Percentiles rank a stretch among this genome's conserved stretches.
Evolutionary conservation across 2,329 filamentous ascomycete genomes (phyloP).

Genomic region (Sporothrix variecibatus): DNA sequence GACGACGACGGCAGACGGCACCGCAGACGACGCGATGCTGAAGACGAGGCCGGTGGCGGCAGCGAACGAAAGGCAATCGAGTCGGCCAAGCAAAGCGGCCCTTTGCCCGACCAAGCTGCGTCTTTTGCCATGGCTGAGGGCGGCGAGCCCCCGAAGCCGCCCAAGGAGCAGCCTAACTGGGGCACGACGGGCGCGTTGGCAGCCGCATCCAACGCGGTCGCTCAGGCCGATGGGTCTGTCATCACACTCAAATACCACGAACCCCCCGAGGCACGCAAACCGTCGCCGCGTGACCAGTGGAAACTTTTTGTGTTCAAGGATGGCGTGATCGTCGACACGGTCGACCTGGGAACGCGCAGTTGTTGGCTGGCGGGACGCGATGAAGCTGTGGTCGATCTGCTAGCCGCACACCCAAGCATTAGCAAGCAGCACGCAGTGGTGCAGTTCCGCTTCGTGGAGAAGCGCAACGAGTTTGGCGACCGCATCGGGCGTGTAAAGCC

Average conservation of each 20-base stretch:
- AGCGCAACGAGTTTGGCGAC: slow-evolving; percentile 84
- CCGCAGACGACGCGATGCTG: background rate
- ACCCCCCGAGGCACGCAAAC: slow-evolving; percentile 87
- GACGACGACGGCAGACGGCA: background rate
- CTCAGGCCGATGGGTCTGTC: slow-evolving; percentile 70
- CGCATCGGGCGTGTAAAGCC: slow-evolving; percentile 76
- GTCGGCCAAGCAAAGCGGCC: slow-evolving; percentile 45
- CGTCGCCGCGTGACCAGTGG: slow-evolving; percentile 76
- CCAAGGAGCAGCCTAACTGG: slow-evolving; percentile 89
- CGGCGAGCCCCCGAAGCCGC: slow-evolving; percentile 45
- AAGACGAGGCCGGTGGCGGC: background rate
- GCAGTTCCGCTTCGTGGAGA: slow-evolving; percentile 85
- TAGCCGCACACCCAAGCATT: slow-evolving; percentile 85
- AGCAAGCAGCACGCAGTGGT: slow-evolving; percentile 96
- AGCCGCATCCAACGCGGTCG: slow-evolving; percentile 77
- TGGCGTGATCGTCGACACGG: slow-evolving; percentile 74
- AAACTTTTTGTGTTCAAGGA: slow-evolving; percentile 92
- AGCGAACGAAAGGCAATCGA: background rate
- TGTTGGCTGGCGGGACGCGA: slow-evolving; percentile 93
- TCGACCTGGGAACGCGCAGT: slow-evolving; percentile 73
- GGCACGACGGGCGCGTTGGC: slow-evolving; percentile 78
- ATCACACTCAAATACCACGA: slow-evolving; percentile 95
- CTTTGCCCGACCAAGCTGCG: slow-evolving; percentile 61
- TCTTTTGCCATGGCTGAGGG: slow-evolving; percentile 57
- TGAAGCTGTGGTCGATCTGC: slow-evolving; percentile 74